Evolutionary conservation across 2,329 filamentous ascomycete genomes (phyloP), one percentile per base, ranked within the genome.

Genomic region (Nothopassalora personata): DNA sequence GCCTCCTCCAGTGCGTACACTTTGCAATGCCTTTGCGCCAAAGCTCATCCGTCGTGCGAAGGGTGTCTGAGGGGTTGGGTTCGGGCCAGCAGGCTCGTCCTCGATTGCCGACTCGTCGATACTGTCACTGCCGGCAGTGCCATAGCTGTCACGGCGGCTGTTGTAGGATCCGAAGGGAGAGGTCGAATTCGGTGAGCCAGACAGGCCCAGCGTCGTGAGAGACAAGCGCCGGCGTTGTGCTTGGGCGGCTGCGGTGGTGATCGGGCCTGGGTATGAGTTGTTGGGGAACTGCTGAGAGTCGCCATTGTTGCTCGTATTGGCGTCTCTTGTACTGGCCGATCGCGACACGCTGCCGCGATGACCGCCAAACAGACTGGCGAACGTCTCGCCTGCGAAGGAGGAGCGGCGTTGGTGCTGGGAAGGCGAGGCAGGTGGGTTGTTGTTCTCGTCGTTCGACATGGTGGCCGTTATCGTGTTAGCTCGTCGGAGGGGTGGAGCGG

Each of bases 41-140:
- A 96, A 95, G 76, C 92, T 97, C 79, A 96, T 86, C 60, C 92
- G 88, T 67, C 92, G 87, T 60, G 84, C 84, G 71, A 92, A 93
- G 34, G 91, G 90, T 11, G 88, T 89, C 55, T 79, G 86, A 43
- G 78, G 63, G 23, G 63, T 61, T 15, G 62, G 54, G 30, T 56
- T 54, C 10, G 60, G 30, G 30, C 65, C 62, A n/a, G 52, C 58
- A 28, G 78, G 73, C 62, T 90, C 87, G 61, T 79, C 78, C 57
- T 61, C 73, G 61, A 81, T 78, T 13, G 79, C 78, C 18, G 74
- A 78, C 67, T 81, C 79, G 65, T 81, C 78, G 59, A 80, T 75
- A 39, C 68, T 70, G 39, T 66, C 64, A 61, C 70, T 73, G 60
- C 73, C 76, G 60, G 76, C 73, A 62, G 74, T 76, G 49, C 75